These are phyloP conservation scores for Monilinia aucupariae DNA, from an alignment of 2,329 filamentous ascomycete genomes.

Conservation along the genomic window DNA sequence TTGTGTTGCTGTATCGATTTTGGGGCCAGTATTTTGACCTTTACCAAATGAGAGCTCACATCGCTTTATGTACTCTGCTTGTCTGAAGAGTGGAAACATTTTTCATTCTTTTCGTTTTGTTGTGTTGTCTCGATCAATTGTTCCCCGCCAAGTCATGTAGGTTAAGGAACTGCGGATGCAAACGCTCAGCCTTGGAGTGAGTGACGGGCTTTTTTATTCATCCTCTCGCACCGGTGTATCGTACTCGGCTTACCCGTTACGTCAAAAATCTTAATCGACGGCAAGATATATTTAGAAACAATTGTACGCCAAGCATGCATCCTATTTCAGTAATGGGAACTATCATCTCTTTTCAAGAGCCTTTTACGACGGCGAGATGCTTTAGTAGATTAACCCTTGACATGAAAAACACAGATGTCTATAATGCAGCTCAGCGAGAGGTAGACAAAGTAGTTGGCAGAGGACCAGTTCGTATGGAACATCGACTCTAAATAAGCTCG, in stretches of 20 bases:
- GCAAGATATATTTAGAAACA: neutral
- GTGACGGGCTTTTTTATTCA: neutral
- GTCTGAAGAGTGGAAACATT: neutral
- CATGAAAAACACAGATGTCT: conserved; percentile 44
- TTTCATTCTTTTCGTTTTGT: neutral
- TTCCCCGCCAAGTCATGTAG: neutral
- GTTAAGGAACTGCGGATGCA: neutral
- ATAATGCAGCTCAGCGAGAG: conserved; percentile 45
- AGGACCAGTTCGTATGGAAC: conserved; percentile 41
- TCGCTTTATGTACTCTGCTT: neutral
- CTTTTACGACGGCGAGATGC: neutral
- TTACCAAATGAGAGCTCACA: neutral
- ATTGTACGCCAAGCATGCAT: too few relatives aligned
- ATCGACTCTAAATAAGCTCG: conserved; percentile 50
- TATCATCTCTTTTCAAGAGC: neutral
- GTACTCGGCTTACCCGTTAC: too few relatives aligned
- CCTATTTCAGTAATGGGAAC: neutral
- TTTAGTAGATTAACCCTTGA: too few relatives aligned
- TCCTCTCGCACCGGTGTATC: neutral
- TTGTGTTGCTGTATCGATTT: neutral
- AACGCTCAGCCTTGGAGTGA: neutral
- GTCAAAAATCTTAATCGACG: too few relatives aligned
- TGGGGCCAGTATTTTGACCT: neutral
- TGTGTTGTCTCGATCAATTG: neutral
- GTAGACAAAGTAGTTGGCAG: conserved; percentile 48